Evolutionary conservation across 73 alveolate genomes (phyloP), one percentile per base, ranked within the genome.

Genomic region (Paramecium tetraurelia): DNA sequence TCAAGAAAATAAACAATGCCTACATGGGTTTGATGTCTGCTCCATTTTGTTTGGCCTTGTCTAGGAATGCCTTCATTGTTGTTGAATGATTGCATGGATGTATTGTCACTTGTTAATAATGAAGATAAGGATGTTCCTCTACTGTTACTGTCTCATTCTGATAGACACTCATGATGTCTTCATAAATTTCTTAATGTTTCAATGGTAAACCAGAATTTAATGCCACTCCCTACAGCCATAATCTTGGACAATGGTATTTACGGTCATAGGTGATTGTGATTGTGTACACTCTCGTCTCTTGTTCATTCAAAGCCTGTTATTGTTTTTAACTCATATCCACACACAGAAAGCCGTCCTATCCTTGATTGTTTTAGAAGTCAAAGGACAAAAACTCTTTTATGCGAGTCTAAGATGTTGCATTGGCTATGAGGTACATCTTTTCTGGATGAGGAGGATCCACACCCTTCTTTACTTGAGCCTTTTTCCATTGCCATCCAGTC

Each of bases 71-170:
- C 29, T 80, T 80, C 90, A 80, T 80, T 43, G 90, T 80, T 6
- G 90, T 80, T 18, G 90, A 80, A 24, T 80, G 90, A 80, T 80
- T 80, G 90, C 90, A 80, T 80, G 90, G 90, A 80, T 80, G 90
- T 2, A 80, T 80, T 11, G 90, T 80, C 20, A 80, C 90, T 22
- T 80, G 21, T 24, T 59, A 20, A 80, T 80, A 48, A 41, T 80
- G 43, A 22, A 80, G 57, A 46, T 31, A 80, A 20, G 90, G 90
- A 44, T 80, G 90, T 80, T 80, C 90, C 46, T 80, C 90, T 44
- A 80, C 75, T n/a, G 90, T 80, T 40, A 46, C 90, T 31, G 90
- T 80, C 43, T 80, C 90, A 80, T 80, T 80, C 31, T 80, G 46
- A 46, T 80, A 80, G 33, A 80, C 90, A 48, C 76, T 46, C 90